Base-by-base conservation (phyloP, 257 asterid genomes). In the Schizonepeta tenuifolia region DNA sequence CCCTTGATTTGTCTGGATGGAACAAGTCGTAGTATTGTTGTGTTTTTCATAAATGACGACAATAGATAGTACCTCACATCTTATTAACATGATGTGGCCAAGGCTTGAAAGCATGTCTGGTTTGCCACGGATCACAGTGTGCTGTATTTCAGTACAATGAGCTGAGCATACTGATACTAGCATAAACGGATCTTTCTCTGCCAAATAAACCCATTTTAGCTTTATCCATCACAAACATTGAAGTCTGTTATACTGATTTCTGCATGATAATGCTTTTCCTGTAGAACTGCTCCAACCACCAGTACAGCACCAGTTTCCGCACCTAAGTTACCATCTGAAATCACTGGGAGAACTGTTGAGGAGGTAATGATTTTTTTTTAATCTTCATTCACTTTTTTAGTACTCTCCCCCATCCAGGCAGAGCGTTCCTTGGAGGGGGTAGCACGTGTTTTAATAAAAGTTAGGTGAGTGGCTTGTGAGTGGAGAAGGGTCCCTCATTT, bases 311-410 rank as follows among this genome's bases (percentile, higher is more conserved):
- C 81, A 65, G 83, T 83, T 35, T 72, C 92, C 61, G 44, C 85
- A 55, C 96, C 97, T 17, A 95, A 87, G 76, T 74, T 95, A 67
- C 98, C 99, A 20, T 95, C 98, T 59, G 96, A 95, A 86, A 92
- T 92, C 72, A 90, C 94, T 26, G 99, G 98, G 75, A 88, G 77
- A 87, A 88, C 97, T 57, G 96, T 95, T 44, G 97, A 95, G 82
- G 98, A 95, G 97, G 99, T 95, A 70, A 22, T 63, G 40, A 49
- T 44, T 70, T 18, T 56, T 65, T 24, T 7, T 24, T n/a, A n/a
- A 49, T 46, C 46, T 67, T 36, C 54, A 41, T 13, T 18, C 18
- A 60, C 28, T 41, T 66, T n/a, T 14, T 50, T 8, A 50, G 24
- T 50, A 15, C 3, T n/a, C 5, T n/a, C n/a, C n/a, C n/a, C n/a